phyloP scores from a whole-genome alignment of 2,329 filamentous ascomycete genomes.

The Tothia fuscella region DNA sequence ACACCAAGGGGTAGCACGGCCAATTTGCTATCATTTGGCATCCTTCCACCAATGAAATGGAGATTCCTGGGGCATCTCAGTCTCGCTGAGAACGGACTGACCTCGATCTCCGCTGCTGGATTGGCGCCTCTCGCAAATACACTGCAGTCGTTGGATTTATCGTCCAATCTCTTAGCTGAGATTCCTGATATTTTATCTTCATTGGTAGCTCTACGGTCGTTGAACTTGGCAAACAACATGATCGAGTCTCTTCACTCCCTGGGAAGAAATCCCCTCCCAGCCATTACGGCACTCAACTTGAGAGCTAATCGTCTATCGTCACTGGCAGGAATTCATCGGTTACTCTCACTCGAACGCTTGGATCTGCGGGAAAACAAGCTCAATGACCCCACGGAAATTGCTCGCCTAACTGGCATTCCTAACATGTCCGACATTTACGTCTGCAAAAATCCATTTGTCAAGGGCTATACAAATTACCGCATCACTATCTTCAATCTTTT shows the following conservation, averaged over 20 bases:
- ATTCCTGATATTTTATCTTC: conserved; percentile 83
- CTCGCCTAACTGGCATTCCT: conserved; percentile 77
- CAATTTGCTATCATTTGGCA: conserved; percentile 59
- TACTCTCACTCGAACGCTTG: conserved; percentile 77
- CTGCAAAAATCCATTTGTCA: conserved; percentile 80
- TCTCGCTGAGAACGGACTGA: conserved; percentile 82
- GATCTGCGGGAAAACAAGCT: conserved; percentile 86
- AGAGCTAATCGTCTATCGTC: conserved; percentile 78
- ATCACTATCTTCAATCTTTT: conserved; percentile 94
- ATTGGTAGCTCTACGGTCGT: conserved; percentile 73
- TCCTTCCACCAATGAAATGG: conserved; percentile 81
- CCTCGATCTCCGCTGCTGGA: conserved; percentile 61
- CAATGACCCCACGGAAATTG: conserved; percentile 82
- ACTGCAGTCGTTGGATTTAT: conserved; percentile 83
- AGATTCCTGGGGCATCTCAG: conserved; percentile 86
- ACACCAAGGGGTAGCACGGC: conserved; percentile 56
- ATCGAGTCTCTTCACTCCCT: conserved; percentile 88
- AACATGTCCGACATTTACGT: conserved; percentile 91
- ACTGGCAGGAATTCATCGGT: conserved; percentile 77
- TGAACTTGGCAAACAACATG: conserved; percentile 96
- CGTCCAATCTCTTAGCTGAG: conserved; percentile 84
- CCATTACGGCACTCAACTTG: conserved; percentile 86
- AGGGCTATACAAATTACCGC: conserved; percentile 74
- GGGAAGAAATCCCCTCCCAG: conserved; percentile 72
- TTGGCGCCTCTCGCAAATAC: conserved; percentile 76